Evolutionary conservation across 306 rosid genomes (phyloP).

Genomic region (Arachis hypogaea): DNA sequence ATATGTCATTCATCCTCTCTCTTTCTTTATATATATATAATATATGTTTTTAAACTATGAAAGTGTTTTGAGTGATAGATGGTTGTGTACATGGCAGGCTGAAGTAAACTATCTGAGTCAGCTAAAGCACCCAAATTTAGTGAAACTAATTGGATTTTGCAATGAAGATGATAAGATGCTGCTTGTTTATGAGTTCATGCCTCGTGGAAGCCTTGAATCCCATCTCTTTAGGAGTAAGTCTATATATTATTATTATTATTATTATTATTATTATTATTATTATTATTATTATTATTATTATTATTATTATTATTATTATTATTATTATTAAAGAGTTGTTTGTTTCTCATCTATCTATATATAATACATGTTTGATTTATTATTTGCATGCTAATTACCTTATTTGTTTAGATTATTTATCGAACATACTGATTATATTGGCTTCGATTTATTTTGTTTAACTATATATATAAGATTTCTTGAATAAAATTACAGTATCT

Average conservation of each 20-base stretch:
- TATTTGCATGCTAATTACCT: too few species aligned
- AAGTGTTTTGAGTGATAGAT: neutral
- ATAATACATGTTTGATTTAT: too few species aligned
- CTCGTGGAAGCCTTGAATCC: slow-evolving; percentile 72
- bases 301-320: neutral
- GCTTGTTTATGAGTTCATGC: slow-evolving; percentile 69
- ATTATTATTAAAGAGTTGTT: slow-evolving; percentile 8
- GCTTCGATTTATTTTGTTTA: too few species aligned
- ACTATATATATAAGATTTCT: too few species aligned
- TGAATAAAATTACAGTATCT: too few species aligned
- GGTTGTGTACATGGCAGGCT: slow-evolving; percentile 49
- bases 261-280: neutral
- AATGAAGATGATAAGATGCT: slow-evolving; percentile 63
- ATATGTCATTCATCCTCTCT: too few species aligned
- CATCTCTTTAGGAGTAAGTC: slow-evolving; percentile 62
- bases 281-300: neutral
- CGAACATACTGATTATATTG: too few species aligned
- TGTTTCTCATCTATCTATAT: neutral
- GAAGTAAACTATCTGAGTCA: slow-evolving; percentile 65
- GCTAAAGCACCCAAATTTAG: slow-evolving; percentile 59
- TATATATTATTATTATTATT: neutral
- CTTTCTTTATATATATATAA: too few species aligned
- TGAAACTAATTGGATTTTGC: slow-evolving; percentile 63
- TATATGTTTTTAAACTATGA: neutral
- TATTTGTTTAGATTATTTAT: too few species aligned